phyloP scores from a whole-genome alignment of 2,329 filamentous ascomycete genomes.

The Cordyceps javanica region DNA sequence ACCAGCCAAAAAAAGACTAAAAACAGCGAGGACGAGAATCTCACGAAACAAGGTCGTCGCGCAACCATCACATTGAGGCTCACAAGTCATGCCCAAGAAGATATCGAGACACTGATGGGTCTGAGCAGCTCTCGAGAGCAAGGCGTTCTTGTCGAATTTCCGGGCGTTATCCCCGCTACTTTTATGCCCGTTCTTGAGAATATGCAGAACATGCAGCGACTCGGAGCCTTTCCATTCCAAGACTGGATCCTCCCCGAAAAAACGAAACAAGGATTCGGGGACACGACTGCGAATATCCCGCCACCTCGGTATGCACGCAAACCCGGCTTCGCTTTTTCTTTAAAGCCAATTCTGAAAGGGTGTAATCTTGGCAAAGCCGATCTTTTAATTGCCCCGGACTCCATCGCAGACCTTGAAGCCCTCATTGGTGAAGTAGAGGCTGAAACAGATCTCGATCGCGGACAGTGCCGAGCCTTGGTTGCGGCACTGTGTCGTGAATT shows the following conservation, averaged over 20 bases:
- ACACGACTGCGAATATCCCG: not conserved
- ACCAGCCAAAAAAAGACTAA: not conserved
- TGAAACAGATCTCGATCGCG: constrained; percentile 44
- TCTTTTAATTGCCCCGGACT: not conserved
- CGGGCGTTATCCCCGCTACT: not conserved
- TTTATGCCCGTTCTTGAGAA: constrained; percentile 5
- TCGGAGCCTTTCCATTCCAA: constrained; percentile 4
- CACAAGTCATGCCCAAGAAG: not conserved
- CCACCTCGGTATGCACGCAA: constrained; percentile 7
- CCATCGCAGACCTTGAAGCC: not conserved
- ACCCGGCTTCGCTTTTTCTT: constrained; percentile 1
- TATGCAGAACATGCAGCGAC: constrained; percentile 5
- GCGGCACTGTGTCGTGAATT: constrained; percentile 46
- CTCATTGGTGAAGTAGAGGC: not conserved
- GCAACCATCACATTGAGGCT: not conserved
- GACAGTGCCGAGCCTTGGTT: constrained; percentile 45
- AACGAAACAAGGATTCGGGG: not conserved
- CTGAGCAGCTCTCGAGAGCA: constrained; percentile 1
- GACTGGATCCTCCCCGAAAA: constrained; percentile 8
- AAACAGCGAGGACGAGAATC: not conserved
- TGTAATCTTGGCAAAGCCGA: not conserved
- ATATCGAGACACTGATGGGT: constrained; percentile 4
- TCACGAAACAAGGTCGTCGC: not conserved
- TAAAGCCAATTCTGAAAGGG: not conserved
- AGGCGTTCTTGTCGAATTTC: constrained; percentile 2